A percentile compares a stretch with the other conserved stretches of the same genome.
phyloP scores from a whole-genome alignment of 495 filamentous ascomycete genomes.

The Penicillium arizonense region DNA sequence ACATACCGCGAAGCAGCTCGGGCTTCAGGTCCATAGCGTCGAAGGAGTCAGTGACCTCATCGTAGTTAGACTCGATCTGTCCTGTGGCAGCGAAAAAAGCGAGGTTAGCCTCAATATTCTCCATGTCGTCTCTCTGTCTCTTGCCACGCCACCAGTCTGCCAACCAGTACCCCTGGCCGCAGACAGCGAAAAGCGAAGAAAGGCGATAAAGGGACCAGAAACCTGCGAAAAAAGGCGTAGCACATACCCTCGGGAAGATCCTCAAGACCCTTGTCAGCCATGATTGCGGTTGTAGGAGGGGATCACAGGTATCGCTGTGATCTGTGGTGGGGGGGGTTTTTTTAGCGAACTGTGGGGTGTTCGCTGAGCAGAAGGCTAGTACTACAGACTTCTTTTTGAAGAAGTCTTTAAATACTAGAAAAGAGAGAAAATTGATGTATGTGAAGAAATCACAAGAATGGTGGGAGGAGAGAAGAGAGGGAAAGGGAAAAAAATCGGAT shows the following conservation, averaged over 20 bases:
- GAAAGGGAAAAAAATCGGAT: constrained; percentile 34
- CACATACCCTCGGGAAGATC: constrained; percentile 85
- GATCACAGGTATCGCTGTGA: constrained; percentile 76
- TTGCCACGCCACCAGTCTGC: constrained; percentile 18
- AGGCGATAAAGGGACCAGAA: neutral
- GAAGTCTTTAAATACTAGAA: constrained; percentile 27
- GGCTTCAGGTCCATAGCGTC: constrained; percentile 95
- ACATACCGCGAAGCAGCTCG: constrained; percentile 94
- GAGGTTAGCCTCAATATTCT: constrained; percentile 22
- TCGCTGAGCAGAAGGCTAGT: constrained; percentile 34
- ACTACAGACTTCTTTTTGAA: constrained; percentile 36
- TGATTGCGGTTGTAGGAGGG: constrained; percentile 71
- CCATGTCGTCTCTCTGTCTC: constrained; percentile 1
- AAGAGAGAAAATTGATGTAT: constrained; percentile 28
- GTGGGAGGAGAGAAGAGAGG: constrained; percentile 38
- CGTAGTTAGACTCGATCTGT: constrained; percentile 99
- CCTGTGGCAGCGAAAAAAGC: constrained; percentile 50
- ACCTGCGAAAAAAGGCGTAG: constrained; percentile 6
- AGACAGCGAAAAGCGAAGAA: neutral
- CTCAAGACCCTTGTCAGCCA: constrained; percentile 97
- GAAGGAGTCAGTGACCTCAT: constrained; percentile 99
- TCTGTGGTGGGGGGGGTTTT: constrained; percentile 48
- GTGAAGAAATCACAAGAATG: constrained; percentile 29
- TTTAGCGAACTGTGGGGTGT: constrained; percentile 38
- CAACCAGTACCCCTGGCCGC: constrained; percentile 9